Base-by-base conservation (phyloP, 2,329 filamentous ascomycete genomes). In the Colletotrichum chlorophyti region DNA sequence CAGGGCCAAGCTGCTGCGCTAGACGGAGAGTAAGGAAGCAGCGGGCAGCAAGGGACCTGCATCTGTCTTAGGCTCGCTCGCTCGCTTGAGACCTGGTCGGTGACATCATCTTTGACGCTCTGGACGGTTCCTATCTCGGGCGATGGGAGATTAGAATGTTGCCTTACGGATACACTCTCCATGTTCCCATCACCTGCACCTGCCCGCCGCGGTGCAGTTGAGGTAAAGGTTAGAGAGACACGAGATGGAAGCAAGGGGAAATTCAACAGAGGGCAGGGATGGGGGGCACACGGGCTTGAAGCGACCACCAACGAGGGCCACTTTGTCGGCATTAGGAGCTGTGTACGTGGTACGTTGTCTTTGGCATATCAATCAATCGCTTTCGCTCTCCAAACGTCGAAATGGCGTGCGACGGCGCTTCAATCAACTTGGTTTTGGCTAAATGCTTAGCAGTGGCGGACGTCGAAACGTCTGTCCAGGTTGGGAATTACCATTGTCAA, bases 41-140 rank as follows among this genome's bases (percentile, higher is more conserved):
- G n/a, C 38, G 27, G 38, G 38, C 49, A 43, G 50, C 55, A 59
- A 54, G 55, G 50, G 55, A 24, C 26, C 50, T 49, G 3, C 12
- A 48, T 48, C 24, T 54, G 55, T 59, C 55, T 54, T 43, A 38
- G 54, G 34, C 48, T 27, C 34, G 37, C 27, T 23, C 9, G 38
- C 37, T 34, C 26, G 48, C 48, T 27, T 52, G 31, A 35, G 31
- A 34, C 10, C 7, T 15, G 24, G 24, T 43, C 15, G 29, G 55
- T 59, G 55, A 59, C 50, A 54, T 59, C 55, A 59, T 49, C 38
- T 19, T 37, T 14, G 10, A 37, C 14, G 1, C 17, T 14, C 14
- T 12, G 7, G 34, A 37, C 6, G 15, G n/a, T 9, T 15, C 3
- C 19, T 15, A 17, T 41, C 17, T 31, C 15, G 27, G 42, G 7